phyloP scores from a whole-genome alignment of 2,329 filamentous ascomycete species.

The Fusarium sp. region DNA sequence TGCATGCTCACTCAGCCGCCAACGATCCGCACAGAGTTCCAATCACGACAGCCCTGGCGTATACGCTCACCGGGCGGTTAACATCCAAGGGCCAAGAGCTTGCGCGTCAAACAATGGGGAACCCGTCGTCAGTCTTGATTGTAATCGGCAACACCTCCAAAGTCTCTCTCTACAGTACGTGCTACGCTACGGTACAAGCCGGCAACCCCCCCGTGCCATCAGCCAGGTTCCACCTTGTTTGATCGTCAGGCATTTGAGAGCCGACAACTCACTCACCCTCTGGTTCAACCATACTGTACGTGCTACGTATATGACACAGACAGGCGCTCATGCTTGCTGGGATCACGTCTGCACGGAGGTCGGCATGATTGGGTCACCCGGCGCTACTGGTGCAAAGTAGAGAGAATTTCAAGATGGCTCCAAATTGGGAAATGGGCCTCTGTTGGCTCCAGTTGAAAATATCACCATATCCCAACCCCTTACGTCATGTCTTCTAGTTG shows the following conservation, averaged over 20 bases:
- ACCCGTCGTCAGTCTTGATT: conserved; percentile 6
- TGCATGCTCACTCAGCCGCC: conserved; percentile 38
- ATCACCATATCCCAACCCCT: conserved; percentile 18
- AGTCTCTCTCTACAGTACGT: conserved; percentile 1
- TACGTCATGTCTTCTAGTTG: conserved; percentile 35
- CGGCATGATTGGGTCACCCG: conserved; percentile 33
- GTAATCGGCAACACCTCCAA: conserved; percentile 19
- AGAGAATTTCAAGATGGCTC: conserved; percentile 23
- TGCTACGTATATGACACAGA: conserved; percentile 17
- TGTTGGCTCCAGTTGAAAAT: conserved; percentile 13
- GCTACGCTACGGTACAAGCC: not conserved
- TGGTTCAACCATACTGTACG: not conserved
- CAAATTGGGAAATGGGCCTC: conserved; percentile 30
- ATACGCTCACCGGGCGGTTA: conserved; percentile 8
- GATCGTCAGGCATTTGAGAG: conserved; percentile 39
- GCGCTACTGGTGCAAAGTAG: conserved; percentile 25
- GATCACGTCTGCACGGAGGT: conserved; percentile 20
- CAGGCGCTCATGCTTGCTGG: conserved; percentile 25
- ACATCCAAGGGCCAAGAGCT: conserved; percentile 10
- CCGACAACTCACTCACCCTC: conserved; percentile 35
- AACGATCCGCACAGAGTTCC: conserved; percentile 14
- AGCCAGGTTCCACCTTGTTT: conserved; percentile 35
- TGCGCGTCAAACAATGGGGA: conserved; percentile 38
- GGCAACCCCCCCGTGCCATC: conserved; percentile 27
- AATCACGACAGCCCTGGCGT: conserved; percentile 21